Evolutionary conservation across 768 basidiomycete species (phyloP), one percentile per base, ranked within the genome.

Genomic region (Fibroporia radiculosa): DNA sequence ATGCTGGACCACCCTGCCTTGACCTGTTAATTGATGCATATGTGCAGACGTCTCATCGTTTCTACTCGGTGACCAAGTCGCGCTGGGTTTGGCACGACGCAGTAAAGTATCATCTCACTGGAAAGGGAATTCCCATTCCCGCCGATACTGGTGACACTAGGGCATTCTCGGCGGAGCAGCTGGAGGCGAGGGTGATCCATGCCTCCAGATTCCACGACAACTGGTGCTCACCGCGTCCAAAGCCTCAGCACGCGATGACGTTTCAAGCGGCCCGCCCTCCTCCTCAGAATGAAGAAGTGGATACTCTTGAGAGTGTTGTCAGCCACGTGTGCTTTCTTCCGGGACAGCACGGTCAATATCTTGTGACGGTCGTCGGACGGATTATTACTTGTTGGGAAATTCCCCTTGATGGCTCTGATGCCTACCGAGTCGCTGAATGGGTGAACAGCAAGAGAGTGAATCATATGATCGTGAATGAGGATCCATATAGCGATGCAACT

Each of bases 61-160:
- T 66, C 31, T 56, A 38, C 33, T 32, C 53, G 8, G 49, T 66
- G 39, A 62, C 63, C 34, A 63, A 61, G 49, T 45, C 61, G 34
- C 64, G 65, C 41, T 66, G 63, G 63, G 62, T 66, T 14, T 66
- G 65, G 65, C 55, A 58, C 29, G 57, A 64, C 47, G 64, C 63
- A 14, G 50, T 66, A 26, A 53, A 58, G 35, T 54, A 57, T 7
- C 65, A 62, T 49, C 58, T 66, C 51, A 54, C 63, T 7, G 52
- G 60, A 46, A 56, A 52, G 24, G 60, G 61, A 11, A 53, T 66
- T 22, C 62, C 64, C 35, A 44, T 66, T 14, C 65, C 65, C 20
- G 61, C 63, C 25, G 54, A 49, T 11, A 29, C 43, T 34, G 41
- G 51, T 1, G 62, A 63, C 44, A 47, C 64, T 42, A 57, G 58